A percentile compares a stretch with the other conserved stretches of the same genome.
phyloP scores from a whole-genome alignment of 2,329 filamentous ascomycete genomes.

The Fusarium tuaranense region DNA sequence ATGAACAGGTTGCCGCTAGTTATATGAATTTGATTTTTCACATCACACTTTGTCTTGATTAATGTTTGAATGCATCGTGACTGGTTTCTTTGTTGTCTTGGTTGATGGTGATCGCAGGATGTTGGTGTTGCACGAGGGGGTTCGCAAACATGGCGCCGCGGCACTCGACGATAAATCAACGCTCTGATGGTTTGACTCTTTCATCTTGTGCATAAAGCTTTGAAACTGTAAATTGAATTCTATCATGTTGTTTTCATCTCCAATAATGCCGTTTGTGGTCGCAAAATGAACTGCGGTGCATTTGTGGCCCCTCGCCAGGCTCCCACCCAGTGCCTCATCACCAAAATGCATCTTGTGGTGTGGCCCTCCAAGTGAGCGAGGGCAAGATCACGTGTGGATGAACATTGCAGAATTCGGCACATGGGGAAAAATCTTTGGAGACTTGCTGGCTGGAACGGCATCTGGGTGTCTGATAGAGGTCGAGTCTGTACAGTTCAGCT shows the following conservation, averaged over 20 bases:
- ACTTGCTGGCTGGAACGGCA: not conserved
- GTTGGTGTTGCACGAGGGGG: not conserved
- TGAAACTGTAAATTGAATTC: fast-evolving
- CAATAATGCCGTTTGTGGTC: not conserved
- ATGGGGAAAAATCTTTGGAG: not conserved
- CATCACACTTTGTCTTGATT: not conserved
- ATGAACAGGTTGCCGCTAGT: not conserved
- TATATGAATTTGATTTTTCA: not conserved
- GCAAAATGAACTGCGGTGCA: not conserved
- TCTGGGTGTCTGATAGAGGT: not conserved
- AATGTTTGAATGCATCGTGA: not conserved
- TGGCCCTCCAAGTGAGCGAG: not conserved
- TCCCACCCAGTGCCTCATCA: not conserved
- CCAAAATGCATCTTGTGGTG: not conserved
- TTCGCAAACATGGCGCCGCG: not conserved
- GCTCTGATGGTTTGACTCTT: not conserved
- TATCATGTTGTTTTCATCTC: not conserved
- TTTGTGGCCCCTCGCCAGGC: not conserved
- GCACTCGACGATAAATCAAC: not conserved
- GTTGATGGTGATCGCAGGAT: not conserved
- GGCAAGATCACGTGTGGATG: not conserved
- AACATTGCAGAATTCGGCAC: not conserved
- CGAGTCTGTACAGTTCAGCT: not conserved
- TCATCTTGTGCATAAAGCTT: not conserved
- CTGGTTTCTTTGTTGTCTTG: not conserved